Evolutionary conservation across 148 eudicot genomes (phyloP).

Genomic region (Spergularia marina): DNA sequence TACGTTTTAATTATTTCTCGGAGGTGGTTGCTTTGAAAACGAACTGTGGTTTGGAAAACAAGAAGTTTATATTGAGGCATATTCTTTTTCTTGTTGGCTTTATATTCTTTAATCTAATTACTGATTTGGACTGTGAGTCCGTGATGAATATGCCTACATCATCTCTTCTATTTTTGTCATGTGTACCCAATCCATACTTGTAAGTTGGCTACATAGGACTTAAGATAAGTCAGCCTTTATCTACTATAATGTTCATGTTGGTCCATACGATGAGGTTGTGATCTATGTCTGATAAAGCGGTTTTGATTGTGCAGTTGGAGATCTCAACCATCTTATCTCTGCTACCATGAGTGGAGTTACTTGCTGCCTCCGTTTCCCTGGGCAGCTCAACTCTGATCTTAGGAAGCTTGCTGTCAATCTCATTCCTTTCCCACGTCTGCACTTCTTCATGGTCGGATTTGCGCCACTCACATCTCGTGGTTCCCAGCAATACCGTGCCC

Average conservation of each 20-base stretch:
- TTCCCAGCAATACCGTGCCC: slow-evolving; percentile 59
- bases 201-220: no score
- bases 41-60: no score
- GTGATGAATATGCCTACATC: no score
- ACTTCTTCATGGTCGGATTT: slow-evolving; percentile 81
- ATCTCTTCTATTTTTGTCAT: no score
- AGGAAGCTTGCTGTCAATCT: slow-evolving; percentile 71
- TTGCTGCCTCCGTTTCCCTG: slow-evolving; percentile 75
- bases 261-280: neutral
- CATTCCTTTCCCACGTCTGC: slow-evolving; percentile 79
- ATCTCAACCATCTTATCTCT: slow-evolving; percentile 69
- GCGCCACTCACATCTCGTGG: slow-evolving; percentile 63
- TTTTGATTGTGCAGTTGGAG: slow-evolving; percentile 46
- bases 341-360: slow-evolving; percentile 77
- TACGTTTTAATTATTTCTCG: no score
- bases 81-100: no score
- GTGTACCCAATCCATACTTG: no score
- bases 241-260: neutral
- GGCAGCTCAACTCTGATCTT: slow-evolving; percentile 73
- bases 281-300: neutral
- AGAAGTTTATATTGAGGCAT: no score
- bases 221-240: no score
- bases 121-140: no score
- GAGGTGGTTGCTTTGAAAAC: no score
- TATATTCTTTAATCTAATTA: no score